Conservation (phyloP, 1,284 basidiomycete species). For the Ceratobasidium sp. region DNA sequence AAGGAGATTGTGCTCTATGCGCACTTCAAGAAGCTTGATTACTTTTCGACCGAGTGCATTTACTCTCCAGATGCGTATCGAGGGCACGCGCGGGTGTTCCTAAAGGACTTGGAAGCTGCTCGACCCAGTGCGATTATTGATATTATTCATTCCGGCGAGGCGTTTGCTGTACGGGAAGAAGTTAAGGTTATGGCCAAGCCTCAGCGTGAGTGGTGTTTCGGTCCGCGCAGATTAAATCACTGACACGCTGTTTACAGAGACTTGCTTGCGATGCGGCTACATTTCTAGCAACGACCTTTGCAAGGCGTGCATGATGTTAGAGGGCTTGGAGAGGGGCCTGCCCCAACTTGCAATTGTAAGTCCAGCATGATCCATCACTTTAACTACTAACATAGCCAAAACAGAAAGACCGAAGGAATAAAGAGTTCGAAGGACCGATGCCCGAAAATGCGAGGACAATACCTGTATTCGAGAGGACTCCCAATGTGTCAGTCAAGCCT, state of each 20-base stretch:
- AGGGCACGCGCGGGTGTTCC: conserved; percentile 92
- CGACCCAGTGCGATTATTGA: conserved; percentile 96
- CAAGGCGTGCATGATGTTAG: conserved; percentile 91
- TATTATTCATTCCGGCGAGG: conserved; percentile 96
- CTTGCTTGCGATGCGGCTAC: conserved; percentile 89
- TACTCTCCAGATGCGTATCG: conserved; percentile 99
- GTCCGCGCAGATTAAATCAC: conserved; percentile 4
- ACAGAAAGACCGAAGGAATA: conserved; percentile 46
- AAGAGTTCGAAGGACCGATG: conserved; percentile 44
- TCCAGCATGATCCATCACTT: conserved; percentile 47
- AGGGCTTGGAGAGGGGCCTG: conserved; percentile 90
- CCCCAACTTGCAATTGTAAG: conserved; percentile 67
- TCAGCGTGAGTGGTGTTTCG: conserved; percentile 70
- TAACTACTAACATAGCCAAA: not conserved
- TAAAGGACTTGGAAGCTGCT: conserved; percentile 95
- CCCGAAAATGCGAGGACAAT: conserved; percentile 34
- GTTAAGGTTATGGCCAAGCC: conserved; percentile 80
- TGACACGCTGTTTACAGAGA: conserved; percentile 66
- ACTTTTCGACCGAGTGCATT: conserved; percentile 99
- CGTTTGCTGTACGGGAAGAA: conserved; percentile 83
- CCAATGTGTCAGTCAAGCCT: not conserved
- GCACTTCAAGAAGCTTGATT: conserved; percentile 98
- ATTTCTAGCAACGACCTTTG: conserved; percentile 94
- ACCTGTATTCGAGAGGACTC: conserved; percentile 20
- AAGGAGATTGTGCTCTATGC: conserved; percentile 99